Conservation (phyloP, 257 asterid genomes). For the Cordia subcordata region DNA sequence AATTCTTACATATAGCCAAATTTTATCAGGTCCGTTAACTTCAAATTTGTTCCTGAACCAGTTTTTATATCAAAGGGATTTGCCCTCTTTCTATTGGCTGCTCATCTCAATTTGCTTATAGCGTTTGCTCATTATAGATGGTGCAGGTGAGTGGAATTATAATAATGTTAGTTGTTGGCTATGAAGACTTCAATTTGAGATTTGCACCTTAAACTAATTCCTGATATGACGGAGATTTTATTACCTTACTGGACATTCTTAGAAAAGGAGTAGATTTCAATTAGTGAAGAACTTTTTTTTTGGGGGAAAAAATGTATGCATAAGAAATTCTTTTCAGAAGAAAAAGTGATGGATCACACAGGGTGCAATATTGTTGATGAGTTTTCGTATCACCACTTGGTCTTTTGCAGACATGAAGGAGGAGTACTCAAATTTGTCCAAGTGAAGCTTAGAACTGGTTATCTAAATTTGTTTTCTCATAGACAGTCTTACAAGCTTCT, state of each 20-base stretch:
- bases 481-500: slow-evolving; percentile 33
- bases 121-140: slow-evolving; percentile 48
- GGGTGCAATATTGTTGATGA: not conserved
- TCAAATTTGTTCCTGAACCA: slow-evolving; percentile 49
- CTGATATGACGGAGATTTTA: not conserved
- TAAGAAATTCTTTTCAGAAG: not conserved
- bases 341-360: not conserved
- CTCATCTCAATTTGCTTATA: slow-evolving; percentile 37
- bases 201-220: not conserved
- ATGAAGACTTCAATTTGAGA: not conserved
- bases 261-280: no score
- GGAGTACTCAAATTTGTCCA: slow-evolving; percentile 46
- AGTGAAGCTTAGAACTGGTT: slow-evolving; percentile 34
- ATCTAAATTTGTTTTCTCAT: slow-evolving; percentile 29
- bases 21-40: slow-evolving; percentile 48
- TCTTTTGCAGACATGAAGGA: slow-evolving; percentile 69
- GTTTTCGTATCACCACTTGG: slow-evolving; percentile 7
- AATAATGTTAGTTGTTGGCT: not conserved
- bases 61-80: slow-evolving; percentile 38
- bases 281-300: not conserved
- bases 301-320: no score
- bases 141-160: slow-evolving; percentile 36
- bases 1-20: slow-evolving; percentile 6
- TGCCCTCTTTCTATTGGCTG: slow-evolving; percentile 33
- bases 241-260: not conserved